Evolutionary conservation across 192 early-diverging fungal genomes (phyloP).

Genomic region (Dissophora ornata): DNA sequence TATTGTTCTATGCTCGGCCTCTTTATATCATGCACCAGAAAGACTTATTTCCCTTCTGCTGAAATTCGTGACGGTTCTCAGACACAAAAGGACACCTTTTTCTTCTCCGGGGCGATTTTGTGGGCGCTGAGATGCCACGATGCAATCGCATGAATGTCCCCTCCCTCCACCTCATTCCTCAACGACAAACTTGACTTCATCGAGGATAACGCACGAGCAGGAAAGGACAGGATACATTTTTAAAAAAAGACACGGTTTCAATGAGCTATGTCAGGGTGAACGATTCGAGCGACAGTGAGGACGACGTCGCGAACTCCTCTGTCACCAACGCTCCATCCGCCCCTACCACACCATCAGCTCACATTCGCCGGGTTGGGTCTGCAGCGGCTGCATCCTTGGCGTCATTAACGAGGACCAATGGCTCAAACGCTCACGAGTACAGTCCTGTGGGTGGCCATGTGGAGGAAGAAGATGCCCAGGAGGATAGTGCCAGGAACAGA

Average conservation of each 20-base stretch:
- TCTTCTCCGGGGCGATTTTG: too few relatives aligned
- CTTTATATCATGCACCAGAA: too few relatives aligned
- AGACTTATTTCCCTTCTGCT: too few relatives aligned
- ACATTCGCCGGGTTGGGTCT: neutral
- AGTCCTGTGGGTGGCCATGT: neutral
- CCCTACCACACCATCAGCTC: slow-evolving; percentile 1
- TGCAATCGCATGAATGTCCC: too few relatives aligned
- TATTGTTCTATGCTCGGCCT: too few relatives aligned
- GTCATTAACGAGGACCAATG: neutral
- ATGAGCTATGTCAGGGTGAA: slow-evolving; percentile 51
- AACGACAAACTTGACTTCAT: neutral
- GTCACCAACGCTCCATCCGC: neutral
- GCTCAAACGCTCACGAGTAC: slow-evolving; percentile 1
- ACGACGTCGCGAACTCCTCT: slow-evolving; percentile 7
- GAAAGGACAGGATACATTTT: neutral
- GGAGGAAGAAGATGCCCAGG: slow-evolving; percentile 1
- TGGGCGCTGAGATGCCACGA: too few relatives aligned
- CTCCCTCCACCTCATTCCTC: neutral
- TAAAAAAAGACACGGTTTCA: neutral
- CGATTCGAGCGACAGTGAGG: slow-evolving; percentile 25
- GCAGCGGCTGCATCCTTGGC: slow-evolving; percentile 28
- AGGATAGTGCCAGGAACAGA: too few relatives aligned
- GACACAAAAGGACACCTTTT: too few relatives aligned
- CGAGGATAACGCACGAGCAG: neutral
- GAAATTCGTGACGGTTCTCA: too few relatives aligned